A percentile compares a stretch with the other conserved stretches of the same genome.
Conservation (phyloP, 1,139 yeast genomes). For the Protomyces arabidopsidicola region DNA sequence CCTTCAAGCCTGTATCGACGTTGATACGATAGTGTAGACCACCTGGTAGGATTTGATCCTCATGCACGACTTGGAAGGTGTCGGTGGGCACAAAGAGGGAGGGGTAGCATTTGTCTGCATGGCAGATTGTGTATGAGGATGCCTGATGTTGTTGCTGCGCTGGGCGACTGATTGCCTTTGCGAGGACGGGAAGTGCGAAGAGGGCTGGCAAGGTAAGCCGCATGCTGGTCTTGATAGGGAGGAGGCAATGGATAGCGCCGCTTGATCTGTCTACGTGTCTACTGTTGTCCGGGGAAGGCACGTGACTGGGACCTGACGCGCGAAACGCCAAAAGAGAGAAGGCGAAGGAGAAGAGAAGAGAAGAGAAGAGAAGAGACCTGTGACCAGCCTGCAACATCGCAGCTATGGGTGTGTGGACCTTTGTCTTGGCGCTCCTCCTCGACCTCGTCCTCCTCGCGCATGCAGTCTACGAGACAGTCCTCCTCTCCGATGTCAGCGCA, state of each 20-base stretch:
- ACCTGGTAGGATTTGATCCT: slow-evolving; percentile 36
- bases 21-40: slow-evolving; percentile 65
- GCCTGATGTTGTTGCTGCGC: neutral
- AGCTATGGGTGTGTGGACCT: slow-evolving; percentile 13
- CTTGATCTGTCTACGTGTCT: neutral
- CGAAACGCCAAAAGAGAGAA: too few species aligned
- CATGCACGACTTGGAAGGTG: slow-evolving; percentile 60
- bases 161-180: neutral
- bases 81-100: slow-evolving; percentile 54
- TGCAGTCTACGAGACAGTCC: slow-evolving; percentile 87
- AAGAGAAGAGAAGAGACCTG: neutral
- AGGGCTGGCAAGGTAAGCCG: neutral
- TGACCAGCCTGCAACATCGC: neutral
- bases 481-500: slow-evolving; percentile 46
- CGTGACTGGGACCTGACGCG: neutral
- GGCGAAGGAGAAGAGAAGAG: too few species aligned
- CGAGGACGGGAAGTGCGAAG: neutral
- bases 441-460: slow-evolving; percentile 84
- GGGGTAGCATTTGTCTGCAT: slow-evolving; percentile 52
- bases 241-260: neutral
- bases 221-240: neutral
- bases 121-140: neutral
- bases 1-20: slow-evolving; percentile 60
- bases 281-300: neutral
- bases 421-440: slow-evolving; percentile 40